phyloP scores from a whole-genome alignment of 768 basidiomycete genomes.

The button mushroom (Agaricus bisporus) region DNA sequence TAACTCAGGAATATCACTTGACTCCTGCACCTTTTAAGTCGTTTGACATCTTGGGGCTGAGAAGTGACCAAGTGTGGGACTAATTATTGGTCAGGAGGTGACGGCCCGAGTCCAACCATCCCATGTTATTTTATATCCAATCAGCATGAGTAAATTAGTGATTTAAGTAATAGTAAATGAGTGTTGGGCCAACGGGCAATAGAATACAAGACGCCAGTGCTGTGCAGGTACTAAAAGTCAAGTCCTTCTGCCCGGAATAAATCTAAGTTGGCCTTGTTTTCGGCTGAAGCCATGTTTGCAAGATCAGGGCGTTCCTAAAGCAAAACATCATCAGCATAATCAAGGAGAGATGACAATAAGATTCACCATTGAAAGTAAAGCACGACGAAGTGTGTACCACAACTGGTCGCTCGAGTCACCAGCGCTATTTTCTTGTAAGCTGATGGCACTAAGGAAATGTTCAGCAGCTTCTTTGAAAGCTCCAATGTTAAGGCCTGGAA shows the following conservation, averaged over 20 bases:
- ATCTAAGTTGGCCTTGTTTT: conserved; percentile 56
- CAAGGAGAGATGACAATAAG: background rate
- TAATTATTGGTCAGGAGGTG: too few species aligned
- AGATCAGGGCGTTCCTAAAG: conserved; percentile 74
- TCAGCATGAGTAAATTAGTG: conserved; percentile 1
- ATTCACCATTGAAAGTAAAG: conserved; percentile 75
- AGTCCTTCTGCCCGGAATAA: conserved; percentile 81
- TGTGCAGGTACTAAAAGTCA: conserved; percentile 59
- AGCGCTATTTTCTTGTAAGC: conserved; percentile 65
- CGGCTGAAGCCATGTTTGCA: conserved; percentile 65
- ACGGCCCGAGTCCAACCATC: too few species aligned
- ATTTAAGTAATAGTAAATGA: background rate
- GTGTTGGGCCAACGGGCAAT: background rate
- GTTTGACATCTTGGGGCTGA: background rate
- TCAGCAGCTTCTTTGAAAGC: conserved; percentile 94
- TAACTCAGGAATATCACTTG: background rate
- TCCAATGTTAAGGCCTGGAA: conserved; percentile 87
- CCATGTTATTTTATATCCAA: background rate
- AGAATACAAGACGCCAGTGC: conserved; percentile 2
- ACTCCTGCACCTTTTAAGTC: background rate
- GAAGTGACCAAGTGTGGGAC: background rate
- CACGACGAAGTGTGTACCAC: conserved; percentile 84
- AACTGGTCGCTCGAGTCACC: conserved; percentile 77
- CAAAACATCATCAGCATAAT: conserved; percentile 7
- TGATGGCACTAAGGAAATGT: conserved; percentile 84